phyloP scores from a whole-genome alignment of 2,329 filamentous ascomycete species.

The Penicillium sclerotiorum region DNA sequence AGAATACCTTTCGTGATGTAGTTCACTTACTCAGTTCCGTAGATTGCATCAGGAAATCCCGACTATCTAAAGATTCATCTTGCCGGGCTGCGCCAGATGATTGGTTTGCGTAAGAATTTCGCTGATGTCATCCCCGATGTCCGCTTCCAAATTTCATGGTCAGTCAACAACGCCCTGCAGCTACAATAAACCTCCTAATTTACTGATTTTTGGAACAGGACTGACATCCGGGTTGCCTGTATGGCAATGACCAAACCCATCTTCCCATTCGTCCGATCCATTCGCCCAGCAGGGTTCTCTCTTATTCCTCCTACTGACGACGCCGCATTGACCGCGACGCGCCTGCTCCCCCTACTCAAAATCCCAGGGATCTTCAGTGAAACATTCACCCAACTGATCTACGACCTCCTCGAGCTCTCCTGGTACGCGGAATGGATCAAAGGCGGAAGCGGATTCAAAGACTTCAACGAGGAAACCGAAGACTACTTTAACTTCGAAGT shows the following conservation, averaged over 20 bases:
- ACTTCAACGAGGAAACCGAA: conserved; percentile 40
- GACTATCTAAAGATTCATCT: conserved; percentile 44
- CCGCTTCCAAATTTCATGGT: conserved; percentile 46
- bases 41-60: conserved; percentile 44
- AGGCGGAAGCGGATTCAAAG: conserved; percentile 27
- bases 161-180: conserved; percentile 3
- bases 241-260: conserved; percentile 43
- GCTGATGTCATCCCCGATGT: conserved; percentile 40
- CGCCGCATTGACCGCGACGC: conserved; percentile 33
- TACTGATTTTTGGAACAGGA: conserved; percentile 30
- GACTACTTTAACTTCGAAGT: conserved; percentile 46
- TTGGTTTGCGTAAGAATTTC: conserved; percentile 40
- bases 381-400: conserved; percentile 34
- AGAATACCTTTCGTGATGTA: not conserved
- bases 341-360: conserved; percentile 34
- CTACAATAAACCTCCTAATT: not conserved
- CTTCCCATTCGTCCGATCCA: conserved; percentile 41
- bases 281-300: conserved; percentile 33
- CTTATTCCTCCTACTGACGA: conserved; percentile 35
- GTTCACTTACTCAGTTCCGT: not conserved
- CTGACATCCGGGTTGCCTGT: conserved; percentile 44
- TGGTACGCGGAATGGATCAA: conserved; percentile 44
- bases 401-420: conserved; percentile 38
- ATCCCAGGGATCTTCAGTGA: conserved; percentile 40
- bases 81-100: conserved; percentile 44